Conservation (phyloP, 495 filamentous ascomycete genomes). For the Cudoniella acicularis region DNA sequence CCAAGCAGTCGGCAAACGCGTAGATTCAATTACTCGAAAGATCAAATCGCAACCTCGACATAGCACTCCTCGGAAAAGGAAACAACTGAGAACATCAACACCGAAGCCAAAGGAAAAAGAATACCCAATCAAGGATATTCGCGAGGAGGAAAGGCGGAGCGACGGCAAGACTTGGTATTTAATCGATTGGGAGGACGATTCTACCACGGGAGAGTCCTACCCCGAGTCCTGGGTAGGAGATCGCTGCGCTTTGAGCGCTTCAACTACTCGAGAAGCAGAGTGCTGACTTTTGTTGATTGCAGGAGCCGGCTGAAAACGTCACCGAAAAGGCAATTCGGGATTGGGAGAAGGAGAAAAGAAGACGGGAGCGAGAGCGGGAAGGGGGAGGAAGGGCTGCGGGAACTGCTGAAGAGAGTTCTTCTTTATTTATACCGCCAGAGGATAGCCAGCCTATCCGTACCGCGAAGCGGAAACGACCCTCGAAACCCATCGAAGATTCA, state of each 20-base stretch:
- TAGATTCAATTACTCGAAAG: background rate
- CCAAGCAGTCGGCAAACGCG: background rate
- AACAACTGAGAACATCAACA: no score
- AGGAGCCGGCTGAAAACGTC: conserved; percentile 19
- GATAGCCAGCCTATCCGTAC: conserved; percentile 11
- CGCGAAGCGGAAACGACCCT: conserved; percentile 14
- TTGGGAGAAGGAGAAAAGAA: conserved; percentile 13
- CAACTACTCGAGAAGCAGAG: no score
- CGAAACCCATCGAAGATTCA: background rate
- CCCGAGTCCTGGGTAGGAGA: conserved; percentile 21
- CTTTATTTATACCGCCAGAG: background rate
- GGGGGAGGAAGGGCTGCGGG: background rate
- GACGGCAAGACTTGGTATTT: conserved; percentile 11
- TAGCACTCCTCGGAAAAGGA: background rate
- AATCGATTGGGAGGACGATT: conserved; percentile 23
- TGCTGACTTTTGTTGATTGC: background rate
- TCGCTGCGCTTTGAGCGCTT: background rate
- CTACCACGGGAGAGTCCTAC: conserved; percentile 14
- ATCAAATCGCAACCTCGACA: background rate
- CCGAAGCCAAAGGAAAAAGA: background rate
- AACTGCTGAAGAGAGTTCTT: background rate
- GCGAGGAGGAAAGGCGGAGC: conserved; percentile 9
- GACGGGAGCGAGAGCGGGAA: background rate
- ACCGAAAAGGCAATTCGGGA: conserved; percentile 6
- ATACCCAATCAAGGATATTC: conserved; percentile 9